Conservation (phyloP, 2,329 filamentous ascomycete genomes). For the Arthrocladium fulminans region DNA sequence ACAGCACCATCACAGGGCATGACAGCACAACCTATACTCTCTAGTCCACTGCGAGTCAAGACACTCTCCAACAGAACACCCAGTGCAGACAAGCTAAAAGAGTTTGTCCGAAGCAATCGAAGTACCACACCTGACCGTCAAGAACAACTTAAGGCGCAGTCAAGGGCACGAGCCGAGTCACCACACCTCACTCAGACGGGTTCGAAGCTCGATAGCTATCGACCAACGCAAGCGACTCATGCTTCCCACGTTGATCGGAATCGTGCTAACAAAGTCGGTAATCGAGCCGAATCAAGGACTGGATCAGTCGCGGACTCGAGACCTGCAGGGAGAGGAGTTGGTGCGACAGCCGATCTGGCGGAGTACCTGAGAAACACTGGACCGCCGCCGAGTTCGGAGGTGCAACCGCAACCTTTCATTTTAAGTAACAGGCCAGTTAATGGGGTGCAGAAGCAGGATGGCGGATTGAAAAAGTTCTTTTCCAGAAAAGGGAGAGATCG, state of each 20-base stretch:
- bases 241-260: constrained; percentile 31
- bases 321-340: background rate
- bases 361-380: constrained; percentile 63
- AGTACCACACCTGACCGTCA: constrained; percentile 7
- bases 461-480: constrained; percentile 30
- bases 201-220: constrained; percentile 27
- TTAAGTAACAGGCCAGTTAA: background rate
- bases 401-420: constrained; percentile 13
- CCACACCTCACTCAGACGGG: constrained; percentile 21
- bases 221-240: constrained; percentile 29
- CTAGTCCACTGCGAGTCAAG: background rate
- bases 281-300: constrained; percentile 15
- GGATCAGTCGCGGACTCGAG: constrained; percentile 17
- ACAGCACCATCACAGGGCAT: constrained; percentile 33
- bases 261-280: constrained; percentile 22
- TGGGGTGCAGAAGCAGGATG: constrained; percentile 23
- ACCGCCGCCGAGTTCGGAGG: constrained; percentile 40
- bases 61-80: constrained; percentile 11
- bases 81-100: constrained; percentile 18
- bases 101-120: constrained; percentile 14
- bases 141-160: constrained; percentile 6
- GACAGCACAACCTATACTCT: constrained; percentile 24
- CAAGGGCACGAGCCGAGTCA: constrained; percentile 17
- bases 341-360: constrained; percentile 56
- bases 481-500: constrained; percentile 25